Evolutionary conservation across 2,329 filamentous ascomycete genomes (phyloP).

Genomic region (Helotiales sp.): DNA sequence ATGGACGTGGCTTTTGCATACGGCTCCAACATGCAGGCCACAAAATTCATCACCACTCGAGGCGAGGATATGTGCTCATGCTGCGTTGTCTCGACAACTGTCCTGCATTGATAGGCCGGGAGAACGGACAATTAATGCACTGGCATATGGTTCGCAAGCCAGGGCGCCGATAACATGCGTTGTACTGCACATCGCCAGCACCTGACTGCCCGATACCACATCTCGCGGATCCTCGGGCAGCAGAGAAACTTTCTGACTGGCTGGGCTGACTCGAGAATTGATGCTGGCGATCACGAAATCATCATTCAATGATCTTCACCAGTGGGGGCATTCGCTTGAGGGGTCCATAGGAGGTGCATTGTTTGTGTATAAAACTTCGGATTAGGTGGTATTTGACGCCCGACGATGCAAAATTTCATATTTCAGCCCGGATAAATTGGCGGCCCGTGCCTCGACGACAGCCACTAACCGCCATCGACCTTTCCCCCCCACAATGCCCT

Average conservation of each 20-base stretch:
- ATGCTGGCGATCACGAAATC: slow-evolving; percentile 12
- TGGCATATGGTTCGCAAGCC: slow-evolving; percentile 21
- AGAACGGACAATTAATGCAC: slow-evolving; percentile 22
- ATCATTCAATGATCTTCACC: slow-evolving; percentile 6
- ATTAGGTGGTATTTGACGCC: slow-evolving; percentile 10
- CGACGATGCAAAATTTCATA: slow-evolving; percentile 1
- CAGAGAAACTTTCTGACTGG: slow-evolving; percentile 14
- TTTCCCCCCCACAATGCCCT: slow-evolving; percentile 18
- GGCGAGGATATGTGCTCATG: slow-evolving; percentile 2
- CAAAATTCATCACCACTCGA: not conserved
- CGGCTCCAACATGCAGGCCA: slow-evolving; percentile 4
- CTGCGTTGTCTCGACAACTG: slow-evolving; percentile 30
- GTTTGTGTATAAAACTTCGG: slow-evolving; percentile 16
- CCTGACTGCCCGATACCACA: slow-evolving; percentile 23
- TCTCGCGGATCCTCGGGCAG: slow-evolving; percentile 12
- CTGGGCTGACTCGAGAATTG: slow-evolving; percentile 1
- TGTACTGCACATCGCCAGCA: slow-evolving; percentile 17
- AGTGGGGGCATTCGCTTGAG: slow-evolving; percentile 11
- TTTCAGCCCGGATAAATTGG: slow-evolving; percentile 14
- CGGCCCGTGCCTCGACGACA: slow-evolving; percentile 16
- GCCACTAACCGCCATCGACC: slow-evolving; percentile 9
- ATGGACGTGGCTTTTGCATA: slow-evolving; percentile 7
- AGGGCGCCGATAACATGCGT: slow-evolving; percentile 14
- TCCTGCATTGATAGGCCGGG: slow-evolving; percentile 20
- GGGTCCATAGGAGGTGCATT: slow-evolving; percentile 15